Conservation (phyloP, 805 yeast species). For the Wickerhamiella lipophila region DNA sequence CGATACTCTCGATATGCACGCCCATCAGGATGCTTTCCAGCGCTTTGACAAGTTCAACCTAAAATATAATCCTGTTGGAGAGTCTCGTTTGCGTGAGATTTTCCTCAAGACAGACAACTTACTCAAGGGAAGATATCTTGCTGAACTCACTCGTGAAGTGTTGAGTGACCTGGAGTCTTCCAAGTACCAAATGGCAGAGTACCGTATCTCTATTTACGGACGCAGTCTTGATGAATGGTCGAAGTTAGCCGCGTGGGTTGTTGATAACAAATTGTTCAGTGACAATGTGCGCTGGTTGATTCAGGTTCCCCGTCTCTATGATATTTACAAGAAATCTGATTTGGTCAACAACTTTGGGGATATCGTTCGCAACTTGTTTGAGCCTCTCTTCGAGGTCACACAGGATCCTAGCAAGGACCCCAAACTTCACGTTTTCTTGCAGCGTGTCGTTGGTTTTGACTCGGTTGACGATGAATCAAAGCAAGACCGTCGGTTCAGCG, state of each 20-base stretch:
- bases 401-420: constrained; percentile 77
- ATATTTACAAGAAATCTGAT: constrained; percentile 67
- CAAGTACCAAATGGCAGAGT: constrained; percentile 95
- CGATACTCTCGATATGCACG: constrained; percentile 98
- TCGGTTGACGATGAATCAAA: constrained; percentile 98
- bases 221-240: constrained; percentile 88
- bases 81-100: constrained; percentile 91
- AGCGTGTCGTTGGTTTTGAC: constrained; percentile 94
- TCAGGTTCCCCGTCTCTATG: constrained; percentile 89
- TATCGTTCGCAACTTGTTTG: constrained; percentile 62
- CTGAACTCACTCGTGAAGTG: constrained; percentile 89
- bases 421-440: constrained; percentile 76
- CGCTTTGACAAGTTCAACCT: constrained; percentile 94
- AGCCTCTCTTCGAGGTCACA: constrained; percentile 84
- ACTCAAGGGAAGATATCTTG: constrained; percentile 75
- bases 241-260: constrained; percentile 85
- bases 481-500: constrained; percentile 67
- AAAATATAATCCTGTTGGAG: constrained; percentile 96
- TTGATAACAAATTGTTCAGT: constrained; percentile 80
- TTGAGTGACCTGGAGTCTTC: constrained; percentile 87
- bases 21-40: constrained; percentile 96
- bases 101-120: constrained; percentile 91
- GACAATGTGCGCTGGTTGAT: constrained; percentile 95
- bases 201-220: constrained; percentile 90
- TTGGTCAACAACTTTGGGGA: constrained; percentile 62